Percentiles rank a stretch among this genome's conserved stretches.
phyloP scores from a whole-genome alignment of 2,329 filamentous ascomycete genomes.

The Magnaporthiopsis rhizophila region DNA sequence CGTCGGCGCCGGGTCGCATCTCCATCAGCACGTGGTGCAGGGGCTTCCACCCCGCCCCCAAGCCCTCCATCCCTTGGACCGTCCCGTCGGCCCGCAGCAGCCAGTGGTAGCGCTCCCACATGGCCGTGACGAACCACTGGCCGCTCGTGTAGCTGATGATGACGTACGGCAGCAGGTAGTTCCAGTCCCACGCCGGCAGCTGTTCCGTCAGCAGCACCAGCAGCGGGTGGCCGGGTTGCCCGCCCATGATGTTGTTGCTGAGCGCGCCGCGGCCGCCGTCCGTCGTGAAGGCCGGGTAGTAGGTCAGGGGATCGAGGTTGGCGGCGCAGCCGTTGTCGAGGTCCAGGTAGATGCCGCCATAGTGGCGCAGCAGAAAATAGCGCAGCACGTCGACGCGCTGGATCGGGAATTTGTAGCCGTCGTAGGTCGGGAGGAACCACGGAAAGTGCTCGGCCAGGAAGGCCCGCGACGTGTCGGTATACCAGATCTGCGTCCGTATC shows the following conservation, averaged over 20 bases:
- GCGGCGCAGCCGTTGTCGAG: constrained; percentile 64
- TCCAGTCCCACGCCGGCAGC: constrained; percentile 55
- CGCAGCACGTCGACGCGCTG: constrained; percentile 72
- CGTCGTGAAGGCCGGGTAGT: constrained; percentile 61
- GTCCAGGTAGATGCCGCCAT: constrained; percentile 75
- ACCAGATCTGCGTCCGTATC: constrained; percentile 58
- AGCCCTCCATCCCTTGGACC: constrained; percentile 12
- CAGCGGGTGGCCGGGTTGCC: constrained; percentile 60
- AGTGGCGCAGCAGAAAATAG: constrained; percentile 71
- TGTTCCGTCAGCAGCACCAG: constrained; percentile 59
- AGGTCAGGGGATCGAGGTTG: constrained; percentile 55
- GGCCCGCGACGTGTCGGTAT: constrained; percentile 57
- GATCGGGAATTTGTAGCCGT: constrained; percentile 66
- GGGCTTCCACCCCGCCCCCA: constrained; percentile 9
- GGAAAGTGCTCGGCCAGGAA: constrained; percentile 69
- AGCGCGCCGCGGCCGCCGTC: constrained; percentile 26
- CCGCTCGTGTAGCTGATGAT: constrained; percentile 69
- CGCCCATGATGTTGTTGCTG: constrained; percentile 61
- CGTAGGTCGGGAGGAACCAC: constrained; percentile 70
- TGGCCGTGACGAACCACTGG: constrained; percentile 60
- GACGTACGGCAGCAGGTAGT: constrained; percentile 63
- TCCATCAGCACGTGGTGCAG: constrained; percentile 22
- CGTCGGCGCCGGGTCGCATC: constrained; percentile 16
- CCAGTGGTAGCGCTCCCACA: constrained; percentile 58
- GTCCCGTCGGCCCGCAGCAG: constrained; percentile 16